Base-by-base conservation (phyloP, 805 yeast genomes). In the Kazachstania kunashirensis region DNA sequence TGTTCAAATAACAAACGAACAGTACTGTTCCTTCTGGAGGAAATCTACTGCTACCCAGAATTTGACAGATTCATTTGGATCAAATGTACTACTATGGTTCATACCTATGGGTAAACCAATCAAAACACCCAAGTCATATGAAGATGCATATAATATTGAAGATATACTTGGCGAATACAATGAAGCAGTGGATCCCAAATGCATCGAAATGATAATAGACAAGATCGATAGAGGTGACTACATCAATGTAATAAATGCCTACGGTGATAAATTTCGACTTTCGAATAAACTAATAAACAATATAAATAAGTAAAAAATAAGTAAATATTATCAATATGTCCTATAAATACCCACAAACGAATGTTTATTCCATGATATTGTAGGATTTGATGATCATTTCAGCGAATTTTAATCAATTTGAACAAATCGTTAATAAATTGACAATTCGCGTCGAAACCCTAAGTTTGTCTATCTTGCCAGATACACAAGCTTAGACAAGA, bases 1-100 rank as follows among this genome's bases (percentile, higher is more conserved):
- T 38, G 52, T 76, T 2, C 52, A 51, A 37, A 58, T 65, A 30
- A 59, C 61, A 4, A 34, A 35, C 1, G 44, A 47, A 14, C 56
- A 51, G 3, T 52, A 53, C 10, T 34, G 27, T 27, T 38, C 43
- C 29, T 46, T 45, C 7, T 52, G 50, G 56, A 40, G 48, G 24
- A 53, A 50, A 29, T 53, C 50, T 0, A 36, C 40, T 9, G 12
- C 51, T 7, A 31, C 28, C 21, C 27, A 19, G 3, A 64, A 63
- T 34, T 42, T 55, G 46, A 37, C 31, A 15, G 61, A 59, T 27
- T 40, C 41, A 4, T 39, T 62, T 50, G 66, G 65, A 1, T 1
- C 42, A 0, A 48, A 53, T 30, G 37, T 50, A 5, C 10, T 52
- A 4, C 32, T 35, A 16, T 62, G 65, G 66, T 13, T 61, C 3